Evolutionary conservation across 306 rosid species (phyloP), one percentile per base, ranked within the genome.

Genomic region (Fragaria vesca): DNA sequence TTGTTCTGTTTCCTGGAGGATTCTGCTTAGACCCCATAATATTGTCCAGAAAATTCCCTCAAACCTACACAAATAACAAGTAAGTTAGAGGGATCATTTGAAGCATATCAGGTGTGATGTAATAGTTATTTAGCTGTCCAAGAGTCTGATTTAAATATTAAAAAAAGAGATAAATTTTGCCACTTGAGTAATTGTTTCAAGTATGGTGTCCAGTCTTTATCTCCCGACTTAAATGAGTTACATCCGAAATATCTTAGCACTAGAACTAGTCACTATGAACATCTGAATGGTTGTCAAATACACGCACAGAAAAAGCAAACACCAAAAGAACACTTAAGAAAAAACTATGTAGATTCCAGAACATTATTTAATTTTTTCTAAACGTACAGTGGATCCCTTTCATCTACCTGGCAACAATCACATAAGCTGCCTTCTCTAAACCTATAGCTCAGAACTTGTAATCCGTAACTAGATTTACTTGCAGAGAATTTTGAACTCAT

Each of bases 1-100:
- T 86, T 34, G 77, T 45, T 81, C 93, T 86, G 60, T 81, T 85
- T 83, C 89, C 88, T 0, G 97, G 9, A 65, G 84, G 26, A 65
- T 80, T 82, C 67, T 79, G 83, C 83, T 91, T 96, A 40, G 94
- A 84, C 72, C 85, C 98, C 99, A 93, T 96, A 69, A 75, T 84
- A 40, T 63, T 82, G 67, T 40, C 45, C 28, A 8, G 11, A 71
- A 52, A 72, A 69, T 47, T 73, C 81, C 69, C 82, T 72, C 78
- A 78, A 40, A 82, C 76, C 90, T 82, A 70, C 61, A 71, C 42
- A 32, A 76, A 18, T 62, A 45, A 76, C 1, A 71, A 6, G 18
- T 63, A 86, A 61, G 68, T 72, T 57, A 82, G 75, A 66, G 54
- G 61, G 55, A 61, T 71, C 47, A 43, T 30, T 74, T 76, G 47